Base-by-base conservation (phyloP, 352 stramenopile species). In the Peronospora tabacina region DNA sequence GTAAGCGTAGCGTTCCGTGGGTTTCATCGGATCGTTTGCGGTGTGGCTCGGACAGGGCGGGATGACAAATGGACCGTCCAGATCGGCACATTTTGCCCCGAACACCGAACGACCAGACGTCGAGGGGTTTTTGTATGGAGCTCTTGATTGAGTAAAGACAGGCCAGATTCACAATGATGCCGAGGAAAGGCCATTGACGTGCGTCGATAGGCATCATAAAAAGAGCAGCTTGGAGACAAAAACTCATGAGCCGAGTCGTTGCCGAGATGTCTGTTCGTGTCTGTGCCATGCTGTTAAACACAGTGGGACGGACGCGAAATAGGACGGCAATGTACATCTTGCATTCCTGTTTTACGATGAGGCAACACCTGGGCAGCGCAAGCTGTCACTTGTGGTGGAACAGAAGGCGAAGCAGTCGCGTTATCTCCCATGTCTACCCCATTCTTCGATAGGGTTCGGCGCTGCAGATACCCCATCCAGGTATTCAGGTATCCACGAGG, bases 1-100 rank as follows among this genome's bases (percentile, higher is more conserved):
- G 65, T 90, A 93, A 28, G 73, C 68, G 51, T 90, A 93, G 44
- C 82, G 76, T 11, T 26, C 34, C 15, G 59, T 55, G 24, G 59
- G 55, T 22, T 89, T 73, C 63, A 85, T 85, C 9, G 22, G n/a
- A 19, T 33, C 54, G 13, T 60, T 53, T 28, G 29, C 9, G 5
- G 39, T 16, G 32, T 22, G 32, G 17, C 46, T 44, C 55, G 37
- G 35, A 51, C 33, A 36, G 52, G 61, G 59, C 32, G 54, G 42
- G 46, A 63, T 49, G 51, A 29, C 38, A 48, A 69, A 65, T 69
- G 55, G 37, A 7, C 16, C 28, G 16, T 36, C n/a, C n/a, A n/a
- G 1, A 5, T 15, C 1, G 16, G 10, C 1, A 4, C 12, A 36
- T 35, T 35, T 2, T 11, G 7, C 12, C 10, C 3, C 30, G 9